A percentile compares a stretch with the other conserved stretches of the same genome.
These are phyloP conservation scores for Gracilariopsis chorda DNA, from an alignment of 23 red algal genomes.

Conservation along the genomic window DNA sequence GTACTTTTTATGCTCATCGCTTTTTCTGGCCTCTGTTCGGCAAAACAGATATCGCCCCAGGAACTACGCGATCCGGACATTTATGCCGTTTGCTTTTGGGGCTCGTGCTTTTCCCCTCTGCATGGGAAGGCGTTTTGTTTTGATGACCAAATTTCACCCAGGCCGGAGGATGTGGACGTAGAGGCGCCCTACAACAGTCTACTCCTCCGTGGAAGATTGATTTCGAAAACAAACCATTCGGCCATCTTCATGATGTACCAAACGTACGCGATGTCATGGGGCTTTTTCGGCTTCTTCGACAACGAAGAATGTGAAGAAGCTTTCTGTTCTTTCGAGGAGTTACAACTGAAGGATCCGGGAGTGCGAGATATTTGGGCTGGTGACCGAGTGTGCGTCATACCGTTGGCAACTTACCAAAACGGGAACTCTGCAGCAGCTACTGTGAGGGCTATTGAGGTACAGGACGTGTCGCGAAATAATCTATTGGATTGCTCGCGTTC, in stretches of 20 bases:
- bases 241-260: slow-evolving; percentile 21
- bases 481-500: not conserved
- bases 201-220: slow-evolving; percentile 27
- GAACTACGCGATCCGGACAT: slow-evolving; percentile 19
- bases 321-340: slow-evolving; percentile 17
- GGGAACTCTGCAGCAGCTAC: not conserved
- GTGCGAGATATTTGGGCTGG: not conserved
- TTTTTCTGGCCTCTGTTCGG: not conserved
- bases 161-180: not conserved
- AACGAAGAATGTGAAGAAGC: not conserved
- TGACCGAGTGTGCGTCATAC: slow-evolving; percentile 17
- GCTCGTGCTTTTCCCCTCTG: not conserved
- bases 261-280: not conserved
- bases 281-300: not conserved
- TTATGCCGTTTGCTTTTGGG: slow-evolving; percentile 11
- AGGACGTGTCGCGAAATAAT: not conserved
- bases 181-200: slow-evolving; percentile 4
- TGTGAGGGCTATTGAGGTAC: slow-evolving; percentile 12
- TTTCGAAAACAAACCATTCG: slow-evolving; percentile 21
- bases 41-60: not conserved
- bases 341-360: not conserved
- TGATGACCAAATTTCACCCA: not conserved
- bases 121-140: slow-evolving; percentile 27
- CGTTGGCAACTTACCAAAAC: slow-evolving; percentile 8
- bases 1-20: not conserved